Percentiles rank a stretch among this genome's conserved stretches.
Conservation (phyloP, 306 rosid genomes). For the Quercus ilex region DNA sequence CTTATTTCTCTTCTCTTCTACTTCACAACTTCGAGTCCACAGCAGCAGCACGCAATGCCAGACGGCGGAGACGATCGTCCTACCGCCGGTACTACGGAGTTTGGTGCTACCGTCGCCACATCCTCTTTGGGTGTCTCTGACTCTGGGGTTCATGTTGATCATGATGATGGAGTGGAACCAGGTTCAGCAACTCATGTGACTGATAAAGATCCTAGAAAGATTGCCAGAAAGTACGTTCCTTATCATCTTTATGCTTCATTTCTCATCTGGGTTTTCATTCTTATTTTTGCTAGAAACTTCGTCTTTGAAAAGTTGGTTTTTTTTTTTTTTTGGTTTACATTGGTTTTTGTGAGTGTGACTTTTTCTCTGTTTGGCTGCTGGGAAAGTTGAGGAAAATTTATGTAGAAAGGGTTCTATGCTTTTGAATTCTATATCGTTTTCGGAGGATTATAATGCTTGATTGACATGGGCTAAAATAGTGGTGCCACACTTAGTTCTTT, state of each 20-base stretch:
- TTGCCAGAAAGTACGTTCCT: slow-evolving; percentile 58
- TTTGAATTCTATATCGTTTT: not conserved
- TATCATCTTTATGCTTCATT: not conserved
- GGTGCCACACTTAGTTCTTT: not conserved
- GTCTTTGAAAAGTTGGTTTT: not conserved
- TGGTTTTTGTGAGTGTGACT: not conserved
- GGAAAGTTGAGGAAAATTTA: slow-evolving; percentile 1
- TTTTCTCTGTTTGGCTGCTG: slow-evolving; percentile 7
- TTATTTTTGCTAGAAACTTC: not conserved
- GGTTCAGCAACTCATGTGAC: slow-evolving; percentile 2
- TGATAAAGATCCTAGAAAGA: slow-evolving; percentile 58
- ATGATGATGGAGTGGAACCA: slow-evolving; percentile 19
- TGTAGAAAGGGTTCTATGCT: not conserved
- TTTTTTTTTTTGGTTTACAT: not conserved
- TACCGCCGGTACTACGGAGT: not conserved
- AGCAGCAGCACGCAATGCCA: slow-evolving; percentile 18
- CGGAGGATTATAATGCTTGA: not conserved
- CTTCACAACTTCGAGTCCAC: too few relatives aligned
- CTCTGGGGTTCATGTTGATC: slow-evolving; percentile 13
- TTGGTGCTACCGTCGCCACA: not conserved
- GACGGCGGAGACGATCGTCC: slow-evolving; percentile 20
- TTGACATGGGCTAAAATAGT: too few relatives aligned
- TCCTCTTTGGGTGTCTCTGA: slow-evolving; percentile 16
- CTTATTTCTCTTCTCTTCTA: too few relatives aligned
- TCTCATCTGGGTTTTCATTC: not conserved